Percentiles rank a stretch among this genome's conserved stretches.
Conservation (phyloP, 169 alveolate species). For the Babesia bigemina region DNA sequence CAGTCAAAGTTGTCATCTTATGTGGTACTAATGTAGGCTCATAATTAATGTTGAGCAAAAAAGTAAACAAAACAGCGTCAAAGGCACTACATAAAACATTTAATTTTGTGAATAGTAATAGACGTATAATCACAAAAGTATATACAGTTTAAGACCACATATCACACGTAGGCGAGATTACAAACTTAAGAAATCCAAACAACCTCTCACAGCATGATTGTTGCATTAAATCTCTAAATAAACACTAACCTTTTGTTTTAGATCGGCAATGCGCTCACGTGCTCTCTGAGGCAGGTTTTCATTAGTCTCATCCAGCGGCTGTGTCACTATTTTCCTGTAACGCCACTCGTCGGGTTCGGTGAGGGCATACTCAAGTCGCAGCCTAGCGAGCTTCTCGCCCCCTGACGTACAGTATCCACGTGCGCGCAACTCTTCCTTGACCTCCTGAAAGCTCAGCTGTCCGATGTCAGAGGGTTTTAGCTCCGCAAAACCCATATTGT, state of each 20-base stretch:
- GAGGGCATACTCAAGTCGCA: slow-evolving; percentile 32
- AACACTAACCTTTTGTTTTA: slow-evolving; percentile 45
- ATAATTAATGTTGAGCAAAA: too few relatives aligned
- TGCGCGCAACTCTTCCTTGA: slow-evolving; percentile 55
- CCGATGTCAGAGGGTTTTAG: slow-evolving; percentile 35
- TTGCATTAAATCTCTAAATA: background rate
- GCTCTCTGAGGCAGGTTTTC: slow-evolving; percentile 48
- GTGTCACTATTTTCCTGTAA: slow-evolving; percentile 41
- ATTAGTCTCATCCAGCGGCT: slow-evolving; percentile 43
- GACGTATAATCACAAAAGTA: too few relatives aligned
- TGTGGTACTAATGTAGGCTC: too few relatives aligned
- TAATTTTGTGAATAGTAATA: too few relatives aligned
- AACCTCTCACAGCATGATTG: background rate
- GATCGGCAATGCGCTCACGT: slow-evolving; percentile 31
- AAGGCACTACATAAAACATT: too few relatives aligned
- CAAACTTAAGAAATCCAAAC: background rate
- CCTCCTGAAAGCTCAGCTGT: slow-evolving; percentile 57
- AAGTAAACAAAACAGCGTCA: too few relatives aligned
- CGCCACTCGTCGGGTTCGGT: slow-evolving; percentile 58
- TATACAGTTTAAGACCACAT: too few relatives aligned
- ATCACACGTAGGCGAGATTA: too few relatives aligned
- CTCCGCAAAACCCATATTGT: slow-evolving; percentile 44
- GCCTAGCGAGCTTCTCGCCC: slow-evolving; percentile 15
- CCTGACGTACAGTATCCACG: slow-evolving; percentile 62
- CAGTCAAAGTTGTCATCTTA: too few relatives aligned